These are phyloP conservation scores for Pseudomassariella vexata DNA, from an alignment of 2,329 filamentous ascomycete genomes.

Conservation along the genomic window DNA sequence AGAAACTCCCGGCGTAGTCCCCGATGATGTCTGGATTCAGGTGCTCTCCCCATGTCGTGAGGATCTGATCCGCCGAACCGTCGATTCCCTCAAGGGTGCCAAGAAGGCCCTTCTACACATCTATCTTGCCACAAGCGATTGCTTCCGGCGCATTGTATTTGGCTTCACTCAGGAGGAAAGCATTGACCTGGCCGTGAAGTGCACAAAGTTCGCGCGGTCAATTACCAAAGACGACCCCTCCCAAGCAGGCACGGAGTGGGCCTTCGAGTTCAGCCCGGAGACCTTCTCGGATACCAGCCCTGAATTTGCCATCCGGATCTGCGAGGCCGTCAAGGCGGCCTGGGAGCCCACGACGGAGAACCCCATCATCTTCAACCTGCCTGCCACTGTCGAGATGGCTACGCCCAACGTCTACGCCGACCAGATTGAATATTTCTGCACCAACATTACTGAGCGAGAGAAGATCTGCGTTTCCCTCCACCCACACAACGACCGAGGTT, in stretches of 20 bases:
- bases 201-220: conserved; percentile 78
- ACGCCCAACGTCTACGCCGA: conserved; percentile 96
- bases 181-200: conserved; percentile 75
- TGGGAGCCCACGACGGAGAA: conserved; percentile 78
- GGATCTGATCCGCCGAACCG: conserved; percentile 83
- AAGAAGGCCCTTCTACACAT: conserved; percentile 95
- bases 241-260: conserved; percentile 58
- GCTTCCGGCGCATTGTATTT: conserved; percentile 90
- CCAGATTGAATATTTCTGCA: conserved; percentile 93
- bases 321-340: conserved; percentile 87
- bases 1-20: conserved; percentile 75
- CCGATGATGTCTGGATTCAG: conserved; percentile 87
- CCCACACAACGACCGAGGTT: conserved; percentile 91
- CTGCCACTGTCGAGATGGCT: conserved; percentile 90
- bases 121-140: conserved; percentile 93
- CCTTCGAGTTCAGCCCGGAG: conserved; percentile 80
- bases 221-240: conserved; percentile 76
- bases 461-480: conserved; percentile 87
- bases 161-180: conserved; percentile 78
- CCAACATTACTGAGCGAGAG: conserved; percentile 74
- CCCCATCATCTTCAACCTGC: conserved; percentile 93
- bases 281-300: conserved; percentile 86
- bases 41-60: conserved; percentile 88
- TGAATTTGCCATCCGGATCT: conserved; percentile 77
- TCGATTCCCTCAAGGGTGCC: conserved; percentile 80